Evolutionary conservation across 1,284 basidiomycete species (phyloP).

Genomic region (Cutaneotrichosporon dermatis): DNA sequence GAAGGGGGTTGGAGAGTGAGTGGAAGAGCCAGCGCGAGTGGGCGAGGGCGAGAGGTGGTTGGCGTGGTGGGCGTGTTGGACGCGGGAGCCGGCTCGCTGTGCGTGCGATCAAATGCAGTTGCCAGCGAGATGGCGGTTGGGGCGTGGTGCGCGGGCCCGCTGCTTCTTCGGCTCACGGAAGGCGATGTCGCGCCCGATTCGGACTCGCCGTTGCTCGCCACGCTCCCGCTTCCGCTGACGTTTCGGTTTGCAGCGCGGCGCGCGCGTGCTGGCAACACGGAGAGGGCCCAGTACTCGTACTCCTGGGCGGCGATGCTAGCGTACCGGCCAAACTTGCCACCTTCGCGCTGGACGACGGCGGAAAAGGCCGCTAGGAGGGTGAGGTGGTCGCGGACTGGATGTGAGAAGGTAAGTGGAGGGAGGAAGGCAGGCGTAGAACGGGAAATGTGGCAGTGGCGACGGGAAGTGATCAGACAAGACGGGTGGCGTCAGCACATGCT

Average conservation of each 20-base stretch:
- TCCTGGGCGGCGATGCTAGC: conserved; percentile 17
- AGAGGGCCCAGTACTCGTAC: conserved; percentile 21
- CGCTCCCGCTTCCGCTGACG: not conserved
- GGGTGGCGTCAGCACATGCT: too few species aligned
- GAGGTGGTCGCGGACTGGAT: conserved; percentile 25
- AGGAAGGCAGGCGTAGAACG: too few species aligned
- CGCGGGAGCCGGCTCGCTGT: not conserved
- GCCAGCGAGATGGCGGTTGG: not conserved
- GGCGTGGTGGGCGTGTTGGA: not conserved
- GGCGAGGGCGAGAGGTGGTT: too few species aligned
- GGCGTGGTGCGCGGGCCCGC: not conserved
- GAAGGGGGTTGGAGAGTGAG: not conserved
- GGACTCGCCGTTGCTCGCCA: not conserved
- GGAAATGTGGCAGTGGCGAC: too few species aligned
- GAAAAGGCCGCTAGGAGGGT: conserved; percentile 21
- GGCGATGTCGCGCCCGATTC: not conserved
- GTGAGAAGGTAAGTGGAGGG: not conserved
- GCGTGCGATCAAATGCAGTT: not conserved
- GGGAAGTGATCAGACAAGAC: too few species aligned
- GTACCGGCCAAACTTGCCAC: conserved; percentile 10
- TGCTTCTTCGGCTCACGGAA: not conserved
- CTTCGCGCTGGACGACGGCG: conserved; percentile 2
- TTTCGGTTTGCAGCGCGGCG: not conserved
- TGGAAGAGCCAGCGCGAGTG: not conserved
- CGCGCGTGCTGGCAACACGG: conserved; percentile 6